Evolutionary conservation across 352 stramenopile species (phyloP), one percentile per base, ranked within the genome.

Genomic region (Phytophthora ramorum): DNA sequence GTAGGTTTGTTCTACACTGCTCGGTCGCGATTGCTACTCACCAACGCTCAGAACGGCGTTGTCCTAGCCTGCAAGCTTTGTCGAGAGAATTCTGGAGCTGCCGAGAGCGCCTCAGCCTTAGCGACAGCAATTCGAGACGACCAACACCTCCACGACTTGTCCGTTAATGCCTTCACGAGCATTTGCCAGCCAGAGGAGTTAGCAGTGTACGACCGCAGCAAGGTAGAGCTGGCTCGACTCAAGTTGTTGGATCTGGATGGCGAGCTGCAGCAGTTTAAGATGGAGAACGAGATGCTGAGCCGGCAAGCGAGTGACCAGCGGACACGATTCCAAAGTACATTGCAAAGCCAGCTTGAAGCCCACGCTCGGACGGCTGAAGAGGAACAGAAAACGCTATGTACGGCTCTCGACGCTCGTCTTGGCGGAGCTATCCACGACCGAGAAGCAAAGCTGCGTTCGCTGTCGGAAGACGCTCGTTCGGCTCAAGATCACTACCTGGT

Each of bases 281-380:
- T 91, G 8, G 83, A 92, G 53, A 92, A 91, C 41, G 85, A 93
- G 20, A 79, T 92, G 68, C 60, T 92, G 4, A 74, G 28, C 19
- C 78, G 87, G 17, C 81, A 90, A 30, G 54, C 74, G 3, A 47
- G 50, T 4, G 85, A 92, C 14, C 79, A 92, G 51, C 68, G 73
- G 14, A 70, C 63, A 2, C 63, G 57, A 16, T 79, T 87, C 16
- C 75, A 91, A 20, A 65, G 62, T 5, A 61, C 53, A 3, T 19
- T 90, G 17, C 64, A 76, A 37, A 38, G 34, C 0, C 64, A 88
- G 34, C 37, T 89, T 0, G 44, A 44, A 0, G 64, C 59, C 1
- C 40, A 66, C 2, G 26, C 45, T 0, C 58, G 73, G 2, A 41
- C 68, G 4, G 68, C 62, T 19, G 68, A 80, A 13, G 50, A 78